Evolutionary conservation across 306 rosid genomes (phyloP).

Genomic region (Prunus mongolica): DNA sequence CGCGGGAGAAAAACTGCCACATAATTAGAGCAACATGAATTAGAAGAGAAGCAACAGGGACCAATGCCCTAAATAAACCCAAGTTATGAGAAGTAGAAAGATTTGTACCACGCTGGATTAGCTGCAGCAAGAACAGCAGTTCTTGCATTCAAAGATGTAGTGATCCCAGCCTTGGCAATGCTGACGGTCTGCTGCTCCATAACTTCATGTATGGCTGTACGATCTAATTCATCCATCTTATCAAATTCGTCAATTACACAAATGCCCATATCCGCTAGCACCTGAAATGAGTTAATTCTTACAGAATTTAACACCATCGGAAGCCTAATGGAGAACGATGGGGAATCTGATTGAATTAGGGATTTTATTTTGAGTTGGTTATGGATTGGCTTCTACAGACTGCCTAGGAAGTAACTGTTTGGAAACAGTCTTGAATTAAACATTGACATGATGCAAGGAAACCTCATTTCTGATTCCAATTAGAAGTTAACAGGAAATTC

Average conservation of each 20-base stretch:
- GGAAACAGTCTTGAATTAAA: background rate
- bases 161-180: conserved; percentile 99
- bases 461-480: too few relatives aligned
- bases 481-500: background rate
- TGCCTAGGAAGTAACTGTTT: background rate
- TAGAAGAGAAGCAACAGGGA: conserved; percentile 7
- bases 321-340: background rate
- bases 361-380: background rate
- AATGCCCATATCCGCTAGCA: conserved; percentile 97
- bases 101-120: conserved; percentile 87
- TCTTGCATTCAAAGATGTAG: conserved; percentile 96
- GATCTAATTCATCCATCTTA: conserved; percentile 98
- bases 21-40: background rate
- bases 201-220: conserved; percentile 97
- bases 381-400: background rate
- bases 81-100: background rate
- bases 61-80: background rate
- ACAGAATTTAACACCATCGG: conserved; percentile 6
- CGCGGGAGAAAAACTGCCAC: conserved; percentile 9
- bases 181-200: conserved; percentile 99
- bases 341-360: background rate
- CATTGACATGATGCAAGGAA: background rate
- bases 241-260: conserved; percentile 98
- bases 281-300: conserved; percentile 47
- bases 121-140: conserved; percentile 99